phyloP scores from a whole-genome alignment of 257 asterid genomes.

The Petrea volubilis region DNA sequence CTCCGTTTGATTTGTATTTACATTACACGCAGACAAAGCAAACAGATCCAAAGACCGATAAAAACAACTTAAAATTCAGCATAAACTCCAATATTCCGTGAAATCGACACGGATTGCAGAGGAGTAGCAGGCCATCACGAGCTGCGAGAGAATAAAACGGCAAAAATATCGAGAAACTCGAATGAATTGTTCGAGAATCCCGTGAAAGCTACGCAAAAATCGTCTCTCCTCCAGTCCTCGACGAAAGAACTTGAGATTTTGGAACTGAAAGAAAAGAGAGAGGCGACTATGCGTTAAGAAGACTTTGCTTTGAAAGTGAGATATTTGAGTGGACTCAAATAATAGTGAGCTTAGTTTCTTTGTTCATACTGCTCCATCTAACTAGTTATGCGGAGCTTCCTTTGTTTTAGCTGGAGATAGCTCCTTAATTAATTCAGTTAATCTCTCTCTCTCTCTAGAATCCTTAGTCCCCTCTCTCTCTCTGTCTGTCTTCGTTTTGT shows the following conservation, averaged over 20 bases:
- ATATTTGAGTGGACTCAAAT: slow-evolving; percentile 15
- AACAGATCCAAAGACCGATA: slow-evolving; percentile 24
- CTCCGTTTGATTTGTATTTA: neutral
- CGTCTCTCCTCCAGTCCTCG: slow-evolving; percentile 4
- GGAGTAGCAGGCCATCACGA: slow-evolving; percentile 26
- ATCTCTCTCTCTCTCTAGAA: too few species aligned
- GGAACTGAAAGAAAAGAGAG: neutral
- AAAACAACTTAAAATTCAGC: neutral
- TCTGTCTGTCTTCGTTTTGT: neutral
- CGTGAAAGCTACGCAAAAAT: slow-evolving; percentile 20
- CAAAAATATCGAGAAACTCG: slow-evolving; percentile 17
- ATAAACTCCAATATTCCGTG: slow-evolving; percentile 29
- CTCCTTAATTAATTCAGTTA: neutral
- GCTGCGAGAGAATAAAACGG: slow-evolving; percentile 24
- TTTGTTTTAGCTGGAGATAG: slow-evolving; percentile 43
- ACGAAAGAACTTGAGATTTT: neutral
- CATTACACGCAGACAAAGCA: slow-evolving; percentile 3
- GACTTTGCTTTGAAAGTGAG: slow-evolving; percentile 26
- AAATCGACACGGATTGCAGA: slow-evolving; percentile 24
- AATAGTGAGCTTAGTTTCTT: neutral
- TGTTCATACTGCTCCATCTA: neutral
- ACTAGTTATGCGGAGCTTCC: slow-evolving; percentile 18
- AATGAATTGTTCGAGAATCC: slow-evolving; percentile 18
- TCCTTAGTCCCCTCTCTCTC: too few species aligned
- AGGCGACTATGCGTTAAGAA: neutral